phyloP scores from a whole-genome alignment of 192 early-diverging fungal species.

The Umbelopsis sp. region DNA sequence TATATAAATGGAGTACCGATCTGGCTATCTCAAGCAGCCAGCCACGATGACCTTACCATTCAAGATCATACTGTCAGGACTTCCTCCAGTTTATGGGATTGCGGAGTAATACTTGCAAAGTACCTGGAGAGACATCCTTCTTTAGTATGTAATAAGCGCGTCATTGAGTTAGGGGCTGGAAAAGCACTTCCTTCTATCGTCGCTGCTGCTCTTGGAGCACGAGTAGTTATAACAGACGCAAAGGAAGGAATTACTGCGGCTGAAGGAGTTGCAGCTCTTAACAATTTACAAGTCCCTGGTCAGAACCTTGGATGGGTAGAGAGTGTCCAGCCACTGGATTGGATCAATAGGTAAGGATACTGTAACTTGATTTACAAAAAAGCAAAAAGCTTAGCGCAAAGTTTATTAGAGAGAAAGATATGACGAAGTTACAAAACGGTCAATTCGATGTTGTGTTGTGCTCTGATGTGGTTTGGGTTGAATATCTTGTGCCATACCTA shows the following conservation, averaged over 20 bases:
- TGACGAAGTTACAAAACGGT: background rate
- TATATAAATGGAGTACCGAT: background rate
- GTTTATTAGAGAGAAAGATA: background rate
- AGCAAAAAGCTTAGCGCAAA: background rate
- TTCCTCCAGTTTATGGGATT: conserved; percentile 20
- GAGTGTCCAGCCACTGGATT: conserved; percentile 15
- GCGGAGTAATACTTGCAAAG: conserved; percentile 23
- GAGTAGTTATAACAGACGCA: conserved; percentile 19
- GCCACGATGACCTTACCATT: background rate
- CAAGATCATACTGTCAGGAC: conserved; percentile 23
- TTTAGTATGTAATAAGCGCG: background rate
- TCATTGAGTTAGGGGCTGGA: conserved; percentile 24
- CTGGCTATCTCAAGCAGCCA: background rate
- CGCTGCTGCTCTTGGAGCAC: conserved; percentile 20
- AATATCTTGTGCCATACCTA: conserved; percentile 19
- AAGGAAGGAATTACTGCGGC: background rate
- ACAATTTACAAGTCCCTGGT: background rate
- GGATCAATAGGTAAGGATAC: conserved; percentile 15
- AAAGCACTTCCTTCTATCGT: conserved; percentile 16
- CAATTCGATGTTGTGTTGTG: conserved; percentile 14
- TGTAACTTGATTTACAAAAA: background rate
- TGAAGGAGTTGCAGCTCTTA: conserved; percentile 1
- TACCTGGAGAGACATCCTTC: conserved; percentile 11
- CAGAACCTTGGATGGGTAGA: background rate
- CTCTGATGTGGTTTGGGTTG: conserved; percentile 24